Evolutionary conservation across 768 basidiomycete genomes (phyloP).

Genomic region (Suillus luteus): DNA sequence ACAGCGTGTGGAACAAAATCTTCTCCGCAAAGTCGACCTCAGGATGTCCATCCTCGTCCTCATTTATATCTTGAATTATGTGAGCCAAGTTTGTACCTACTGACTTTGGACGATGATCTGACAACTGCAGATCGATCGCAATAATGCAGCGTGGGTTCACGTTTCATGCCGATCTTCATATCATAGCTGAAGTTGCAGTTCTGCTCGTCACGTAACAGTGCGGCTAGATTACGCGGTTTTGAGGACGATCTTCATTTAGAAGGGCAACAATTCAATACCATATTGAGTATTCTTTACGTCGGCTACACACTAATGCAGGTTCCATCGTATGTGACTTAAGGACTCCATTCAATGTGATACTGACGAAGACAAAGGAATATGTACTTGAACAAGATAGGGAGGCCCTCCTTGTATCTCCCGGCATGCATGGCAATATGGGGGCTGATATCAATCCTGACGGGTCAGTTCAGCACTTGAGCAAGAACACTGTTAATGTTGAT

Average conservation of each 20-base stretch:
- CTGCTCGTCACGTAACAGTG: constrained; percentile 41
- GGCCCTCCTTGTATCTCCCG: constrained; percentile 70
- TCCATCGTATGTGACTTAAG: constrained; percentile 54
- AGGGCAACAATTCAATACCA: constrained; percentile 63
- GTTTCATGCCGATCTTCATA: not conserved
- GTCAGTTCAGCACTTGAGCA: constrained; percentile 27
- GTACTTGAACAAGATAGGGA: constrained; percentile 65
- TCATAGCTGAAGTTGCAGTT: not conserved
- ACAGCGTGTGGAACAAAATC: constrained; percentile 42
- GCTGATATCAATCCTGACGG: constrained; percentile 54
- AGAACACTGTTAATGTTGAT: constrained; percentile 7
- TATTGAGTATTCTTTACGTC: constrained; percentile 68
- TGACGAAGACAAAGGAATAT: constrained; percentile 54
- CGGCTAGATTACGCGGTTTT: constrained; percentile 72
- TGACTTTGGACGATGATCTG: not conserved
- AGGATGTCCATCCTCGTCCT: constrained; percentile 38
- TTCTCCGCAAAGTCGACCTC: constrained; percentile 38
- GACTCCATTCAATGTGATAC: not conserved
- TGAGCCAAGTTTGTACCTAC: constrained; percentile 18
- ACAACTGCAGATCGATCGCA: constrained; percentile 59
- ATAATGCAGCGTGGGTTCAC: constrained; percentile 59
- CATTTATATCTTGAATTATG: constrained; percentile 39
- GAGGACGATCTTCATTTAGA: constrained; percentile 65
- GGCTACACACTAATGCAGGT: constrained; percentile 82
- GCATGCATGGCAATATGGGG: constrained; percentile 75